Evolutionary conservation across 768 basidiomycete genomes (phyloP), one percentile per base, ranked within the genome.

Genomic region (Clavulina sp.): DNA sequence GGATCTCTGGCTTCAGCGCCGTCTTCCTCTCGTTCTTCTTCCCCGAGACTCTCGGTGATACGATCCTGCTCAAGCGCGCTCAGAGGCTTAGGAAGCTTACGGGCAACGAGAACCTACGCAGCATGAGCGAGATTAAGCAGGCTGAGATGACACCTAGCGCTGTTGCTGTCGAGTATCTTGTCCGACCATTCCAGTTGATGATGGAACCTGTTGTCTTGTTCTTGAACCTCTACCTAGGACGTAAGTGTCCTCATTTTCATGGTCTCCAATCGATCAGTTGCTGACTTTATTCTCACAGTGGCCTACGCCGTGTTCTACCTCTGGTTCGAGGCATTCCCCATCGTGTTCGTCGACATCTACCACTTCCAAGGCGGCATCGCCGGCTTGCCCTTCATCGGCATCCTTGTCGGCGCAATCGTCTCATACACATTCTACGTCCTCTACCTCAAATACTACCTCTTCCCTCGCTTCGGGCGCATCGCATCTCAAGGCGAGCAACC

Each of bases 51-150:
- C 59, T 60, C 13, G 58, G 61, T 19, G 40, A 52, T 13, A 68
- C 60, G 21, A 64, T 68, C 56, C 62, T 68, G 33, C 54, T 60
- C 41, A 59, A 62, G 4, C 65, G 67, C 21, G 67, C 67, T 16
- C 51, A 59, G 23, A 59, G 67, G 2, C 62, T 68, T 2, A 62
- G 67, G 30, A 62, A 62, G 41, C 52, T 66, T 16, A 67, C 66
- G 18, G 63, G 65, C 7, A 67, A 67, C 62, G 19, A 53, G 13
- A 38, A 59, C 4, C 55, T 66, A 44, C 54, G 58, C 43, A 60
- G 62, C 4, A 54, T 60, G 16, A 53, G 54, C 33, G 66, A 68
- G 55, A 50, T 64, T 32, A 60, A 62, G 3, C 38, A 56, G 19
- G 56, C 56, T 16, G 36, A 57, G 4, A 54, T 61, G 57, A 56